Evolutionary conservation across 768 basidiomycete genomes (phyloP).

Genomic region (Suillus lakei): DNA sequence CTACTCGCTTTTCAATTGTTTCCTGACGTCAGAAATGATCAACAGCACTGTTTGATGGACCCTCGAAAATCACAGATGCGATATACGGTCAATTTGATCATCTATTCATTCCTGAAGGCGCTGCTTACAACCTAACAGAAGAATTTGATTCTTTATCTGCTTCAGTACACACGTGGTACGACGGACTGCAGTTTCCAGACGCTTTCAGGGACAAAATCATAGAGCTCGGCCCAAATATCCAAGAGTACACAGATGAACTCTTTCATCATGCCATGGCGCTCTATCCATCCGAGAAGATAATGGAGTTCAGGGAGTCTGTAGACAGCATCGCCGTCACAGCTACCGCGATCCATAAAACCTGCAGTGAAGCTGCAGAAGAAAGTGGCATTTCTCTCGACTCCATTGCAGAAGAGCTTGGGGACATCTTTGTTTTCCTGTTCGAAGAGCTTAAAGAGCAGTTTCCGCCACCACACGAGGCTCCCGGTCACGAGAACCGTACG

Average conservation of each 20-base stretch:
- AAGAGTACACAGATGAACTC: not conserved
- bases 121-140: not conserved
- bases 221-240: not conserved
- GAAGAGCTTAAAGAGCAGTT: constrained; percentile 31
- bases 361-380: not conserved
- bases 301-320: not conserved
- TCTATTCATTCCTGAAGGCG: not conserved
- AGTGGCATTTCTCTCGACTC: constrained; percentile 15
- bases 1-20: too few species aligned
- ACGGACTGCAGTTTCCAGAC: not conserved
- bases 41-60: not conserved
- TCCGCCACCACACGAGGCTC: constrained; percentile 33
- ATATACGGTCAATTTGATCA: constrained; percentile 3
- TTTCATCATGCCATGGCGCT: not conserved
- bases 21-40: not conserved
- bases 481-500: constrained; percentile 31
- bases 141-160: not conserved
- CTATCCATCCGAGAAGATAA: not conserved
- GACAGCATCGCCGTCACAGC: not conserved
- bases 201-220: not conserved
- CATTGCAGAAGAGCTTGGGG: constrained; percentile 24
- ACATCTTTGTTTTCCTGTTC: constrained; percentile 19
- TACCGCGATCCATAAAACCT: not conserved
- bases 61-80: not conserved
- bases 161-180: not conserved